A percentile compares a stretch with the other conserved stretches of the same genome.
Evolutionary conservation across 495 filamentous ascomycete species (phyloP).

Genomic region (Rhypophila decipiens): DNA sequence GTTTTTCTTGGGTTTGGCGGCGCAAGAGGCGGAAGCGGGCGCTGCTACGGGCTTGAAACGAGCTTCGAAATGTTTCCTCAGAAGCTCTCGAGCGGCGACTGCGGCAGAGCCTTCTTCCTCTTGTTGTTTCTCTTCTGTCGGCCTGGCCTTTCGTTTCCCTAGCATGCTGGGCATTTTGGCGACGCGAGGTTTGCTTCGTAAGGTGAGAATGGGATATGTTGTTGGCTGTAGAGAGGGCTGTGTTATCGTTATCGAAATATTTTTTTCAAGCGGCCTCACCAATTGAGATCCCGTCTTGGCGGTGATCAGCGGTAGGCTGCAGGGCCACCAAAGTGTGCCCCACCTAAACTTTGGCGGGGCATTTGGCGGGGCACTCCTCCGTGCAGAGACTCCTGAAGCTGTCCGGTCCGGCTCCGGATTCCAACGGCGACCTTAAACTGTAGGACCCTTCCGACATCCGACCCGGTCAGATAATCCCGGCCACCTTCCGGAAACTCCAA

Average conservation of each 20-base stretch:
- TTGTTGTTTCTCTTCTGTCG: constrained; percentile 17
- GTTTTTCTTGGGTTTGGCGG: constrained; percentile 12
- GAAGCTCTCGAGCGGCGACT: constrained; percentile 42
- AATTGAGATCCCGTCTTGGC: background rate
- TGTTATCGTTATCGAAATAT: background rate
- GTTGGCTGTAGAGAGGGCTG: background rate
- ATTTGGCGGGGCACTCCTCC: background rate
- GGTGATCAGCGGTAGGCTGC: background rate
- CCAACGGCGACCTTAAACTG: background rate
- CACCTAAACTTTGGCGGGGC: background rate
- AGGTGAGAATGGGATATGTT: background rate
- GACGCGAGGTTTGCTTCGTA: background rate
- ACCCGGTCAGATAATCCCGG: background rate
- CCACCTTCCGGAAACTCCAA: background rate
- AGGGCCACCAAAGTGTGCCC: background rate
- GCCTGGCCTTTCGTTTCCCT: constrained; percentile 36
- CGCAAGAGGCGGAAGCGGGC: constrained; percentile 12
- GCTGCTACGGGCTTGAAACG: constrained; percentile 67
- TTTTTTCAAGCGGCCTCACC: constrained; percentile 5
- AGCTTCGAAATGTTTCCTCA: constrained; percentile 80
- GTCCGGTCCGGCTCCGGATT: background rate
- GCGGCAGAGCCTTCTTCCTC: constrained; percentile 15
- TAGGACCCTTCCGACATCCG: background rate
- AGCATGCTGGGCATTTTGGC: constrained; percentile 28
- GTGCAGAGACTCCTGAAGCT: background rate